A percentile compares a stretch with the other conserved stretches of the same genome.
These are phyloP conservation scores for Flaveria bidentis DNA, from an alignment of 129 eudicot species.

Conservation along the genomic window DNA sequence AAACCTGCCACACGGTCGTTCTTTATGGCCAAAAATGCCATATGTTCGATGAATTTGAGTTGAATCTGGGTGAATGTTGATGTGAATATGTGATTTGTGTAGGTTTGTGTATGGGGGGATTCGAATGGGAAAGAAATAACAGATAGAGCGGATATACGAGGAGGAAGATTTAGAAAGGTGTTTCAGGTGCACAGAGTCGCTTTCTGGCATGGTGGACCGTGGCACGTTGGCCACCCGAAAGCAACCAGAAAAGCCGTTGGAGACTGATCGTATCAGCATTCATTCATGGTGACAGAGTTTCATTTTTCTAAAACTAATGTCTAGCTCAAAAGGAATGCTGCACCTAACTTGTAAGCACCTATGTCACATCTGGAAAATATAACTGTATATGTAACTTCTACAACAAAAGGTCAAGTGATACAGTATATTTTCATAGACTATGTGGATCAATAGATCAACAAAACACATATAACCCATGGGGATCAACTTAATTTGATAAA, in stretches of 20 bases:
- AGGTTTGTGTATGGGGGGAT: constrained; percentile 27
- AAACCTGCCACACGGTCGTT: too few species aligned
- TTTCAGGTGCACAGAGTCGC: constrained; percentile 38
- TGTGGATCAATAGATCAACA: too few species aligned
- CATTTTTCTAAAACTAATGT: neutral
- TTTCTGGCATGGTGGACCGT: constrained; percentile 30
- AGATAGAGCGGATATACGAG: constrained; percentile 25
- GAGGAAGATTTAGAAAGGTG: constrained; percentile 37
- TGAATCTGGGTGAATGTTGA: neutral
- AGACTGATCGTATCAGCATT: neutral
- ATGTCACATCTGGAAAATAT: too few species aligned
- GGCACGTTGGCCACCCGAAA: constrained; percentile 24
- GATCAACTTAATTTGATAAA: too few species aligned
- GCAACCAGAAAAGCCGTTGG: constrained; percentile 13
- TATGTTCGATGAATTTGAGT: too few species aligned
- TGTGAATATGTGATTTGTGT: neutral
- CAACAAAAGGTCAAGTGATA: too few species aligned
- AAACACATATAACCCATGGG: too few species aligned
- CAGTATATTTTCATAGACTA: too few species aligned
- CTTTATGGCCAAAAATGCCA: too few species aligned
- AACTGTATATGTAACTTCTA: too few species aligned
- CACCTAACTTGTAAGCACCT: too few species aligned
- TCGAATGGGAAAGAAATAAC: neutral
- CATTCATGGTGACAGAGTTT: neutral
- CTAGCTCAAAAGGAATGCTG: neutral